phyloP scores from a whole-genome alignment of 2,329 filamentous ascomycete genomes.

The Penicillium brasilianum region DNA sequence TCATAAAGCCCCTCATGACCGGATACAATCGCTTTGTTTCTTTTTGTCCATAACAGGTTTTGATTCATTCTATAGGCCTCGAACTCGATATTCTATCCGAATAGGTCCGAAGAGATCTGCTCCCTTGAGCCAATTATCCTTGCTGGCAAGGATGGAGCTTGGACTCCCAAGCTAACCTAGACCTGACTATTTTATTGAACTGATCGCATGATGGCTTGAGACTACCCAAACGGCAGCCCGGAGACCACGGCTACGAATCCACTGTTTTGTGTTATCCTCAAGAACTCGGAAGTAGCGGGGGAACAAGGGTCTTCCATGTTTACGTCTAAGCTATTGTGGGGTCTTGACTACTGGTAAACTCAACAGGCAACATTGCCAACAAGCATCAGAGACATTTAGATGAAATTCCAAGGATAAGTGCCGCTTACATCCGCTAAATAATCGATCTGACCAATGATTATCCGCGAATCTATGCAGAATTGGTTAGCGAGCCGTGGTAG shows the following conservation, averaged over 20 bases:
- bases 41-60: slow-evolving; percentile 1
- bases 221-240: background rate
- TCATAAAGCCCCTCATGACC: slow-evolving; percentile 3
- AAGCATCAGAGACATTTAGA: background rate
- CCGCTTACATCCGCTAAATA: background rate
- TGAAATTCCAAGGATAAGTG: background rate
- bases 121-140: background rate
- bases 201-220: background rate
- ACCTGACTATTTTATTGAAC: no score
- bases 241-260: background rate
- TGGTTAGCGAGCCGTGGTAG: slow-evolving; percentile 10
- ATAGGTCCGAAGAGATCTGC: background rate
- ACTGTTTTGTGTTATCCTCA: background rate
- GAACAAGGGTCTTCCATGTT: background rate
- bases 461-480: background rate
- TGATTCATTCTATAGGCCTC: background rate
- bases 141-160: background rate
- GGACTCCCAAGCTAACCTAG: no score
- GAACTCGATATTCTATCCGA: background rate
- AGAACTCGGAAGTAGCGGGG: background rate
- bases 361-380: background rate
- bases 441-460: slow-evolving; percentile 1
- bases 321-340: background rate
- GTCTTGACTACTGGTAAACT: background rate
- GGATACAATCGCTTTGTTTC: slow-evolving; percentile 1